Percentiles rank a stretch among this genome's conserved stretches.
phyloP scores from a whole-genome alignment of 108 stramenopile genomes.

The Skeletonema marinoi region DNA sequence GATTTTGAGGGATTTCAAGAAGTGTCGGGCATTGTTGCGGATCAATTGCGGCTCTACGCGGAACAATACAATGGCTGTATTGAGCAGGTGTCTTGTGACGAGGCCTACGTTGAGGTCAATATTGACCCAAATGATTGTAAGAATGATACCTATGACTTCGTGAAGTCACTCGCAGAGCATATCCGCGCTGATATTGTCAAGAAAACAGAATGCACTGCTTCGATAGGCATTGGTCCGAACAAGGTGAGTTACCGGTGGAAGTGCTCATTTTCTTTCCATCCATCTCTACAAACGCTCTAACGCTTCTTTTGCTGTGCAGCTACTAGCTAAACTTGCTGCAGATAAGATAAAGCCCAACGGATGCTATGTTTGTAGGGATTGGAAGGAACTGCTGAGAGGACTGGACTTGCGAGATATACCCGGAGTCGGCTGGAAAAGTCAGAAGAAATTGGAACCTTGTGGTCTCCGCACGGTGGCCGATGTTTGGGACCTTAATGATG shows the following conservation, averaged over 20 bases:
- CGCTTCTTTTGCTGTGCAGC: conserved; percentile 12
- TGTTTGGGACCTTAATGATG: conserved; percentile 78
- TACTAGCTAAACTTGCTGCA: conserved; percentile 90
- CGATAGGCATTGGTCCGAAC: conserved; percentile 83
- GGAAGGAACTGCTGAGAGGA: conserved; percentile 56
- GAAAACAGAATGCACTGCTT: conserved; percentile 87
- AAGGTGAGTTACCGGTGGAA: conserved; percentile 49
- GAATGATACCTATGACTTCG: conserved; percentile 21
- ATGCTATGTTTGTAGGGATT: conserved; percentile 68
- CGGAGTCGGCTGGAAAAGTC: conserved; percentile 83
- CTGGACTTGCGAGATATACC: conserved; percentile 84
- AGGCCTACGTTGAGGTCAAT: conserved; percentile 83
- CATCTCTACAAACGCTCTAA: background rate
- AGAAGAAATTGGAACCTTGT: conserved; percentile 60
- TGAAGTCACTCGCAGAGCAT: conserved; percentile 34
- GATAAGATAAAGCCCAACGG: conserved; percentile 90
- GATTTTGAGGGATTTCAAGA: conserved; percentile 90
- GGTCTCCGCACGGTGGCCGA: conserved; percentile 74
- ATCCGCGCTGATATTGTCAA: conserved; percentile 75
- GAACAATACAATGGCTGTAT: conserved; percentile 72
- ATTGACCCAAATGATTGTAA: conserved; percentile 38
- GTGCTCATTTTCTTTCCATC: background rate
- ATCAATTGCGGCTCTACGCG: conserved; percentile 63
- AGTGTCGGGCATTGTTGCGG: conserved; percentile 77
- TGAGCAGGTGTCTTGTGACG: conserved; percentile 93